Percentiles rank a stretch among this genome's conserved stretches.
These are phyloP conservation scores for Prinsepia uniflora DNA, from an alignment of 306 rosid species.

Conservation along the genomic window DNA sequence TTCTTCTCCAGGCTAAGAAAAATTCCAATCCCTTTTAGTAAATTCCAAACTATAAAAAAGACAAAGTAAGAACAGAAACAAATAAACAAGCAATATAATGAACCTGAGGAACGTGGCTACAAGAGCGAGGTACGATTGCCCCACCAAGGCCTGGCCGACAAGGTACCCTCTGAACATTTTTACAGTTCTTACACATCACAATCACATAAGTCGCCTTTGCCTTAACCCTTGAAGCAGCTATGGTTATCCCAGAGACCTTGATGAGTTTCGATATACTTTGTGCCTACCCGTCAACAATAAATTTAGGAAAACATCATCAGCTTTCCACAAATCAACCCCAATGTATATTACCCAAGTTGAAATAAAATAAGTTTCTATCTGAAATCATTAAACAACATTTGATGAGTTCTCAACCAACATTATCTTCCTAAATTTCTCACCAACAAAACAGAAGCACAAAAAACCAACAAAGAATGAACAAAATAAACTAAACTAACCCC, in stretches of 20 bases:
- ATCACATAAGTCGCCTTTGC: slow-evolving; percentile 97
- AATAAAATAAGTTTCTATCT: not conserved
- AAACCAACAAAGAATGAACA: not conserved
- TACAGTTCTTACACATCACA: slow-evolving; percentile 82
- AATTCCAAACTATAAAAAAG: slow-evolving; percentile 1
- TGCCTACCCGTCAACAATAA: slow-evolving; percentile 45
- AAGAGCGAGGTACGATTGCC: slow-evolving; percentile 91
- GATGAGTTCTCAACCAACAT: not conserved
- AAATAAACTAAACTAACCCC: slow-evolving; percentile 52
- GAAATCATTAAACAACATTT: not conserved
- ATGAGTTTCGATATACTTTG: slow-evolving; percentile 78
- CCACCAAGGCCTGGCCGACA: slow-evolving; percentile 99
- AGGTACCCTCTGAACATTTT: slow-evolving; percentile 68
- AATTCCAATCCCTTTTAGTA: slow-evolving; percentile 11
- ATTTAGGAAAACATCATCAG: not conserved
- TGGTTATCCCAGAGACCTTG: slow-evolving; percentile 84
- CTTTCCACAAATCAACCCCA: not conserved
- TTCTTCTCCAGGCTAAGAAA: slow-evolving; percentile 84
- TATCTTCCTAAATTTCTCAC: not conserved
- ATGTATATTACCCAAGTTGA: not conserved
- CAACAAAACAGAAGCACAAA: slow-evolving; percentile 3
- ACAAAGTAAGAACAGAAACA: slow-evolving; percentile 1
- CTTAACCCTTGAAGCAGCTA: slow-evolving; percentile 94
- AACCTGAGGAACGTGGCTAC: slow-evolving; percentile 93
- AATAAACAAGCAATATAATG: not conserved